These are phyloP conservation scores for Musa beccarii DNA, from an alignment of 176 grass and related monocot species.

Conservation along the genomic window DNA sequence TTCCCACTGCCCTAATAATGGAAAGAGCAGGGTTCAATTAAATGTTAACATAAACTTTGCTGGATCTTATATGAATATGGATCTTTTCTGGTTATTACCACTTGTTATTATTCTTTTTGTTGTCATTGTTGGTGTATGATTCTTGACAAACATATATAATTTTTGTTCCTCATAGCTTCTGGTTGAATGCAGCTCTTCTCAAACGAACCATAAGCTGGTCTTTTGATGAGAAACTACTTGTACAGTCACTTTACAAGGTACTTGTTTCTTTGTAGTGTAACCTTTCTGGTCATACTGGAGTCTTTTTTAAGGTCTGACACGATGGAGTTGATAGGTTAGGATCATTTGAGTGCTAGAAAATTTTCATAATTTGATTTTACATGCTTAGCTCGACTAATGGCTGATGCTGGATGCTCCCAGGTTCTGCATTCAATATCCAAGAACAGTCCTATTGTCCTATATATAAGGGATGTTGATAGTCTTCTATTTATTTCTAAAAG, in stretches of 20 bases:
- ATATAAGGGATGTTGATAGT: conserved; percentile 84
- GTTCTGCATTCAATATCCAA: conserved; percentile 71
- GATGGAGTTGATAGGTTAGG: too few species aligned
- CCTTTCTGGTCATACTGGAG: not conserved
- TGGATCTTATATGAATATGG: not conserved
- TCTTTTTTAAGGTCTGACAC: too few species aligned
- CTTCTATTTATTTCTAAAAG: conserved; percentile 67
- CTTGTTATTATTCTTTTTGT: not conserved
- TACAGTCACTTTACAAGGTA: conserved; percentile 88
- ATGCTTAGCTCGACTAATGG: too few species aligned
- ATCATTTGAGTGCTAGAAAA: too few species aligned
- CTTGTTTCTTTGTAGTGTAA: not conserved
- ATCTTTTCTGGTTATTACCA: not conserved
- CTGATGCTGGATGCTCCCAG: conserved; percentile 3
- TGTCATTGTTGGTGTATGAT: not conserved
- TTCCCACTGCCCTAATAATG: too few species aligned
- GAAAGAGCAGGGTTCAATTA: too few species aligned
- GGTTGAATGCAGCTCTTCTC: conserved; percentile 42
- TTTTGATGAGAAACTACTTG: conserved; percentile 81
- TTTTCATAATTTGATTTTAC: too few species aligned
- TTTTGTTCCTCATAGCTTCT: conserved; percentile 13
- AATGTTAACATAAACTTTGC: too few species aligned
- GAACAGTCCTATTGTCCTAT: conserved; percentile 65
- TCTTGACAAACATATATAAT: not conserved
- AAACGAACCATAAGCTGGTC: conserved; percentile 57